Conservation (phyloP, 2,329 filamentous ascomycete species). For the Pseudopyricularia cyperi region DNA sequence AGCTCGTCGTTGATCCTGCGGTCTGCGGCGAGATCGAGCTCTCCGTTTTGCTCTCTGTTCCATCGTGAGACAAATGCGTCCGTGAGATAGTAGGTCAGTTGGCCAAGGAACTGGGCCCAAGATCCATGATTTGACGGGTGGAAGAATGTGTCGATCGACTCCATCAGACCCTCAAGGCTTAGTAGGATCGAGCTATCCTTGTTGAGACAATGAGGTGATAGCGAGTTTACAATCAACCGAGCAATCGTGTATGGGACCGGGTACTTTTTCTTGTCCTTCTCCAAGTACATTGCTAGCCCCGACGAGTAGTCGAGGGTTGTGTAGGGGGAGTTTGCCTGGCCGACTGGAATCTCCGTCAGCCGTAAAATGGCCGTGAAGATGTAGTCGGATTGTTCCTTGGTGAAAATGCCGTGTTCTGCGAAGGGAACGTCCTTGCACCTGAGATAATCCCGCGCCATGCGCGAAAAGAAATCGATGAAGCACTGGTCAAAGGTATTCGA, state of each 20-base stretch:
- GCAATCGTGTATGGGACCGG: slow-evolving; percentile 86
- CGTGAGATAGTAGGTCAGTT: slow-evolving; percentile 82
- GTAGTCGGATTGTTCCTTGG: slow-evolving; percentile 77
- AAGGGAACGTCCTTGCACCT: slow-evolving; percentile 65
- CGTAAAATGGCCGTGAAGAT: slow-evolving; percentile 87
- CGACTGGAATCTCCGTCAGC: slow-evolving; percentile 88
- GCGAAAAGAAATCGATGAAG: slow-evolving; percentile 81
- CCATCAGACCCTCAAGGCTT: slow-evolving; percentile 79
- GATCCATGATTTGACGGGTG: slow-evolving; percentile 89
- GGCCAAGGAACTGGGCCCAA: slow-evolving; percentile 83
- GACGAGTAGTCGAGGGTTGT: slow-evolving; percentile 71
- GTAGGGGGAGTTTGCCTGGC: slow-evolving; percentile 89
- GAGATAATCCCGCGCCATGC: slow-evolving; percentile 74
- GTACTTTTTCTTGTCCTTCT: slow-evolving; percentile 88
- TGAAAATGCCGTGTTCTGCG: slow-evolving; percentile 80
- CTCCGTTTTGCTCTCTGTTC: slow-evolving; percentile 88
- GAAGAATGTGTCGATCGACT: slow-evolving; percentile 96
- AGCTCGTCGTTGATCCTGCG: slow-evolving; percentile 68
- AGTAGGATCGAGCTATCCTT: slow-evolving; percentile 62
- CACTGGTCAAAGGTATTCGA: slow-evolving; percentile 78
- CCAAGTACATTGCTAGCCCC: slow-evolving; percentile 73
- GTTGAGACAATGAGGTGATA: slow-evolving; percentile 73
- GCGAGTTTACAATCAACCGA: slow-evolving; percentile 81
- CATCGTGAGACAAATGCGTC: slow-evolving; percentile 96
- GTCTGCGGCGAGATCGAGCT: slow-evolving; percentile 73